Base-by-base conservation (phyloP, 2,329 filamentous ascomycete genomes). In the Pseudophaeomoniella oleicola region DNA sequence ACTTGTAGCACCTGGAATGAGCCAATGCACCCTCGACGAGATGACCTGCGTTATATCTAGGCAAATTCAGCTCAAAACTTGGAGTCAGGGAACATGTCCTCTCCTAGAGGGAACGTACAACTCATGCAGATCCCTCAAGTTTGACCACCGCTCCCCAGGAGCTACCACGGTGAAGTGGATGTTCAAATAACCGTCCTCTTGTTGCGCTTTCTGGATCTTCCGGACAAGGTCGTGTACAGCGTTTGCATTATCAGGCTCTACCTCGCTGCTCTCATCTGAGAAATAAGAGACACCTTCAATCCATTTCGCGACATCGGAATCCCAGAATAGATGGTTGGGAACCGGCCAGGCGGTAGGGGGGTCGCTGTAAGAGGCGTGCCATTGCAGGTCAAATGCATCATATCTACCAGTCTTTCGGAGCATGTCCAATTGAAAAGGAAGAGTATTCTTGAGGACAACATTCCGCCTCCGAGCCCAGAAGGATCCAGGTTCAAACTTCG, bases 91-190 rank as follows among this genome's bases (percentile, higher is more conserved):
- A 42, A 52, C 98, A 98, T 11, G 98, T 66, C 53, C 80, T 81
- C 55, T 98, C 90, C 88, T 19, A 87, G 83, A 2, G 83, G 87
- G 9, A 27, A 27, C 22, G n/a, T 55, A 72, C 59, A 78, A 51
- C 50, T 77, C 73, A 53, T 78, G 72, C 55, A 75, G 64, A 50
- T 78, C 74, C 34, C 71, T 53, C 5, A 78, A 42, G 44, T 78
- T 77, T 0, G 67, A 63, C 57, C 71, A 78, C 5, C 72, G 51
- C 36, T 67, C 66, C 0, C 55, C 60, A 0, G 69, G 70, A 31
- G 71, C 69, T 1, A 75, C 67, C 0, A 78, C 67, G 0, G 69
- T 74, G 42, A 69, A 78, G 46, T 78, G 72, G 4, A 75, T 66
- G 46, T 78, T 78, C 15, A 79, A 48, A 46, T 78, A 79, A 1